Conservation (phyloP, 495 filamentous ascomycete species). For the Daldinia concentrica region DNA sequence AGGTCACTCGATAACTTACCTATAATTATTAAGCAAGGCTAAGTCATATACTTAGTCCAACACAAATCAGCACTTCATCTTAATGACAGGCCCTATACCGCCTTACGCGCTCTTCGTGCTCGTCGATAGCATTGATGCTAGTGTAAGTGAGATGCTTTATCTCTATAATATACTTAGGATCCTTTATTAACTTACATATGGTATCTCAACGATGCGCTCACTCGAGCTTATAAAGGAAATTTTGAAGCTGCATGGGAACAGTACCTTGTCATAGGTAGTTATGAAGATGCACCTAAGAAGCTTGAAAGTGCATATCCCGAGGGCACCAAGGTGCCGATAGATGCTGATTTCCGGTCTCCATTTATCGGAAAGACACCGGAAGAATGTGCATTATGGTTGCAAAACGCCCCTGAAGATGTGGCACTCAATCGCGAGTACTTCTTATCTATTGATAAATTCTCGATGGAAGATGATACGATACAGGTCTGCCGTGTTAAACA, state of each 20-base stretch:
- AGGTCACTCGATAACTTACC: not conserved
- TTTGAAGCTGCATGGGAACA: not conserved
- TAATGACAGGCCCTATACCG: not conserved
- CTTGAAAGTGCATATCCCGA: not conserved
- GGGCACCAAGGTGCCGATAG: not conserved
- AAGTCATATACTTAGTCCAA: not conserved
- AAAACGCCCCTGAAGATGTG: not conserved
- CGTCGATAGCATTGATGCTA: not conserved
- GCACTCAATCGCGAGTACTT: not conserved
- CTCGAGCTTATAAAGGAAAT: not conserved
- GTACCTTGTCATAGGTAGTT: not conserved
- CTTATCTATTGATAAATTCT: not conserved
- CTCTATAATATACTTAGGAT: not conserved
- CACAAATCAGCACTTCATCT: not conserved
- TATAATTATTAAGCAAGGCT: not conserved
- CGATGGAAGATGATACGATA: not conserved
- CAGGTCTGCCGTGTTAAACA: not conserved
- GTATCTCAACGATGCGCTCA: not conserved
- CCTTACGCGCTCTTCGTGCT: not conserved
- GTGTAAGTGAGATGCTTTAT: not conserved
- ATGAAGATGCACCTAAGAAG: not conserved
- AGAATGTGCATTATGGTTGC: not conserved
- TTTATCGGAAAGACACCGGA: not conserved
- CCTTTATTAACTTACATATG: not conserved
- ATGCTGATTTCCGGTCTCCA: not conserved